These are phyloP conservation scores for Ogataea ganodermae DNA, from an alignment of 805 yeast genomes.

Conservation along the genomic window DNA sequence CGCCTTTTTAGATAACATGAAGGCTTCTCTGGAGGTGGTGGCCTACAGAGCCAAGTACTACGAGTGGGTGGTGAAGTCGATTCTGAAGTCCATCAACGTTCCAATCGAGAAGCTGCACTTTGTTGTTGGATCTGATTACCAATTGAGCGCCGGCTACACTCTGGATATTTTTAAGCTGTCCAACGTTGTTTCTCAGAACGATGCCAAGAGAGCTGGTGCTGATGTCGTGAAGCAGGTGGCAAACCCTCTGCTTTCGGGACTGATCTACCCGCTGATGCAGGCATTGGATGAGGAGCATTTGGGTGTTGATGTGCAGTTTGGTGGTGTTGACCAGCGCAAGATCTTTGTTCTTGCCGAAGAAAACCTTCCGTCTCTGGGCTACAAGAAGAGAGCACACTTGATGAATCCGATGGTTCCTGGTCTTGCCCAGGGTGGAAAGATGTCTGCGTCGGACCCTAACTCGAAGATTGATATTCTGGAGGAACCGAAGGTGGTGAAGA, in stretches of 20 bases:
- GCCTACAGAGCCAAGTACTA: constrained; percentile 87
- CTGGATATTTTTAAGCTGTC: constrained; percentile 87
- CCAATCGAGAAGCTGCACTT: constrained; percentile 88
- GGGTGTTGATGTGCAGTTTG: constrained; percentile 90
- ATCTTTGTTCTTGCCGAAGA: constrained; percentile 97
- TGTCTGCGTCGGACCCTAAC: constrained; percentile 99
- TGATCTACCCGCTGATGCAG: constrained; percentile 98
- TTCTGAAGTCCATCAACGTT: constrained; percentile 81
- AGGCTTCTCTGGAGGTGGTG: constrained; percentile 93
- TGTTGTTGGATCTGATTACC: constrained; percentile 89
- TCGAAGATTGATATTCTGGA: constrained; percentile 93
- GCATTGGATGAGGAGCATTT: constrained; percentile 93
- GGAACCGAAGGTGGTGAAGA: constrained; percentile 82
- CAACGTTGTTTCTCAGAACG: constrained; percentile 87
- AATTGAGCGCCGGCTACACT: constrained; percentile 73
- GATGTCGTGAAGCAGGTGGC: constrained; percentile 98
- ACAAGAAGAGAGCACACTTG: constrained; percentile 96
- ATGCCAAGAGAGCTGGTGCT: constrained; percentile 98
- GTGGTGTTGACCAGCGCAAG: constrained; percentile 99
- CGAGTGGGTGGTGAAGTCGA: constrained; percentile 79
- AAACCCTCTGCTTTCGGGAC: constrained; percentile 89
- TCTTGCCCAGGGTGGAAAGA: constrained; percentile 93
- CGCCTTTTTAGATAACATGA: constrained; percentile 97
- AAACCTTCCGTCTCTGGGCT: constrained; percentile 80
- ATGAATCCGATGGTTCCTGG: constrained; percentile 99